Conservation (phyloP, 139 green algal species). For the Diplosphaera chodatii region DNA sequence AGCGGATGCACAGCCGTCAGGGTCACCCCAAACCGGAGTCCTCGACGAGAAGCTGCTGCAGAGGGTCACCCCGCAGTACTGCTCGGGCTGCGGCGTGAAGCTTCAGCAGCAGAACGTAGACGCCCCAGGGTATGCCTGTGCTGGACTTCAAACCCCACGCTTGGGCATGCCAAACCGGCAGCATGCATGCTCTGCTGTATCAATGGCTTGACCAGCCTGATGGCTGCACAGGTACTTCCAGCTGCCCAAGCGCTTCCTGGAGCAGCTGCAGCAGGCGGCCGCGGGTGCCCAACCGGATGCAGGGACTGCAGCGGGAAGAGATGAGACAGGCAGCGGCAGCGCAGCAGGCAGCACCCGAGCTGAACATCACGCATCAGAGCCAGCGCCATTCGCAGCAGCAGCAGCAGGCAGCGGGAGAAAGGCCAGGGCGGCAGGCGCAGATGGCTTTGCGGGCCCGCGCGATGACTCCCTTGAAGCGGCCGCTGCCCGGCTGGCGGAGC, state of each 20-base stretch:
- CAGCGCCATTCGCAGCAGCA: too few relatives aligned
- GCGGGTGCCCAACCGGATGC: neutral
- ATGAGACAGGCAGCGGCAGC: too few relatives aligned
- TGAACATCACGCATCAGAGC: too few relatives aligned
- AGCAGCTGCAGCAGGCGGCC: conserved; percentile 21
- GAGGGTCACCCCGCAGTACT: conserved; percentile 44
- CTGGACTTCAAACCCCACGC: too few relatives aligned
- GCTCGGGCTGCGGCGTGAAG: conserved; percentile 70
- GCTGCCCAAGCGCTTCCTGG: conserved; percentile 43
- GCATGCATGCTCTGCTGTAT: too few relatives aligned
- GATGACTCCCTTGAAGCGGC: neutral
- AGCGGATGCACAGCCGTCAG: neutral
- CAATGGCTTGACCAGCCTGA: too few relatives aligned
- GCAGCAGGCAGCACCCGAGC: too few relatives aligned
- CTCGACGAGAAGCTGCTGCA: neutral
- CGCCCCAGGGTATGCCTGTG: conserved; percentile 65
- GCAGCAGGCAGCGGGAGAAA: too few relatives aligned
- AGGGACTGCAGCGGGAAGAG: too few relatives aligned
- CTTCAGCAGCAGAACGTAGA: conserved; percentile 59
- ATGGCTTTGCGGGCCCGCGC: too few relatives aligned
- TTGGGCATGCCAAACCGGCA: too few relatives aligned
- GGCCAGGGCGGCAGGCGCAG: too few relatives aligned
- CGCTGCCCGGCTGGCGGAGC: neutral
- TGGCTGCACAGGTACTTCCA: conserved; percentile 66
- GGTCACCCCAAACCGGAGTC: neutral